Evolutionary conservation across 2,329 filamentous ascomycete genomes (phyloP), one percentile per base, ranked within the genome.

Genomic region (Diaporthe australafricana): DNA sequence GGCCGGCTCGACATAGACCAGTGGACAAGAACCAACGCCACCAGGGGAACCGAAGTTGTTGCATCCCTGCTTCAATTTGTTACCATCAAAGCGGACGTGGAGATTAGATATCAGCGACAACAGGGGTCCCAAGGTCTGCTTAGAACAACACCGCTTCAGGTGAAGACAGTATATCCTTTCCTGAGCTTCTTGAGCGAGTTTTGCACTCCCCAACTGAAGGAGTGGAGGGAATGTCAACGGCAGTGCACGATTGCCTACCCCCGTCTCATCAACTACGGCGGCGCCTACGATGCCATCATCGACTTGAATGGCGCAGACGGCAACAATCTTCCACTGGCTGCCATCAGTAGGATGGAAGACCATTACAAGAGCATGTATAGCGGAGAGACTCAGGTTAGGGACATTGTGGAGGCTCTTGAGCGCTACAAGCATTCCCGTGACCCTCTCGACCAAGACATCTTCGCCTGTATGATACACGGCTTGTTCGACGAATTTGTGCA

Each of bases 351-450:
- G 80, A 99, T 99, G 96, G 95, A 98, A 79, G 94, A 98, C 76
- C 92, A 98, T 74, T 99, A 98, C 81, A 98, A 98, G 82, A 94
- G 94, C 78, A 98, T 99, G 95, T 99, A 99, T 80, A 93, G 94
- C 75, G 93, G 94, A 75, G 94, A 98, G 76, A 91, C 95, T 25
- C 92, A 96, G 74, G 93, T 98, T 22, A 90, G 94, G 70, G 91
- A 94, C 69, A 93, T 99, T 75, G 93, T 99, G 66, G 91, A 93
- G 74, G 90, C 94, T 48, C 89, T 99, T 78, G 92, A 94, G 75
- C 89, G 90, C 70, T 97, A 98, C 84, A 98, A 99, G 81, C 91
- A 91, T 70, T 98, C 97, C 0, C 90, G 91, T 60, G 93, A 96
- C 73, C 88, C 94, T 1, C 85, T 92, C 20, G 94, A 98, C 73